A percentile compares a stretch with the other conserved stretches of the same genome.
phyloP scores from a whole-genome alignment of 139 green algal species.

The Bryopsis sp. region DNA sequence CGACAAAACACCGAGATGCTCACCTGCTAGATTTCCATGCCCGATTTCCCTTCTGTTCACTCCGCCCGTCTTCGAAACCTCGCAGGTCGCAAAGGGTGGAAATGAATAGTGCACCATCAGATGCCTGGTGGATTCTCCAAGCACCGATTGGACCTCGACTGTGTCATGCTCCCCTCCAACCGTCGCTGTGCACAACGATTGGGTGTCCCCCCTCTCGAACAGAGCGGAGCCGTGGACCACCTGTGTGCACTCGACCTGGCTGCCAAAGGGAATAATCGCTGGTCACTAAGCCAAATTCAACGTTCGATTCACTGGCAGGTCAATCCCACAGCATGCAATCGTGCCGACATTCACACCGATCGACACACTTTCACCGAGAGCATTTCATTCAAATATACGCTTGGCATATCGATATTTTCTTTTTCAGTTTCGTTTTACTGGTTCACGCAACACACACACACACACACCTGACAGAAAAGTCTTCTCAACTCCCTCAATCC shows the following conservation, averaged over 20 bases:
- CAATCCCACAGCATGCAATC: no score
- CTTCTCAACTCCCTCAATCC: neutral
- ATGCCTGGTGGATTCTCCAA: neutral
- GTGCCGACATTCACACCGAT: no score
- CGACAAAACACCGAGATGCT: neutral
- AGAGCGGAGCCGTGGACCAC: conserved; percentile 58
- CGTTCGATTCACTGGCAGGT: no score
- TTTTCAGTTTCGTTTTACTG: no score
- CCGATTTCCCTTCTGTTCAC: conserved; percentile 30
- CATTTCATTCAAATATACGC: no score
- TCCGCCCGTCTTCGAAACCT: neutral
- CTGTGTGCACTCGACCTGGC: conserved; percentile 12
- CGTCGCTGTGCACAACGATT: conserved; percentile 41
- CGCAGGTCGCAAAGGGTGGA: neutral
- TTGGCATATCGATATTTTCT: no score
- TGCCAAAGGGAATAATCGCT: neutral
- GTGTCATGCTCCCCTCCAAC: conserved; percentile 21
- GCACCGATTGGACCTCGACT: neutral
- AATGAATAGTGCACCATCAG: conserved; percentile 11
- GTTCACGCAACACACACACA: no score
- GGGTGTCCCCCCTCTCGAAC: conserved; percentile 39
- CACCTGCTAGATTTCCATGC: conserved; percentile 29
- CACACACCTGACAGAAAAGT: neutral
- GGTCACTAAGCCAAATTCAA: no score
- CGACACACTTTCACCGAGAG: no score